Conservation (phyloP, 305 asterid species). For the Ruellia speciosa region DNA sequence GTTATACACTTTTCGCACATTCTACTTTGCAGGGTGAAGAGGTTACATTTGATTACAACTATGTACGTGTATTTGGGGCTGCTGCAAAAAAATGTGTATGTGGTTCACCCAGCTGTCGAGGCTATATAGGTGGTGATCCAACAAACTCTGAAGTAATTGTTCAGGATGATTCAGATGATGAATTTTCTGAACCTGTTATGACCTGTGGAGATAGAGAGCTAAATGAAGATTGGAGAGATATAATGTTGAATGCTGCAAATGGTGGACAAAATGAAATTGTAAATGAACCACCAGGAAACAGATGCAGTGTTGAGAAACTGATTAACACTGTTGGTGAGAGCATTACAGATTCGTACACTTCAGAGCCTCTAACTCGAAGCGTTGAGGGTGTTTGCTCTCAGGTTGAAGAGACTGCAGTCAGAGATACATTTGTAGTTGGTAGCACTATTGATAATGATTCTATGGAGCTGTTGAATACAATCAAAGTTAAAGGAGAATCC, state of each 20-base stretch:
- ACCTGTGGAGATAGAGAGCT: conserved; percentile 40
- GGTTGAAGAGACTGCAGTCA: conserved; percentile 18
- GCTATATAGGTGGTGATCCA: conserved; percentile 85
- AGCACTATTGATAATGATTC: conserved; percentile 18
- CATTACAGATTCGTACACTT: conserved; percentile 17
- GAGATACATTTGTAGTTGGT: conserved; percentile 21
- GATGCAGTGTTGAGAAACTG: conserved; percentile 23
- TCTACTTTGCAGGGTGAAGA: conserved; percentile 69
- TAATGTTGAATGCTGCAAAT: conserved; percentile 28
- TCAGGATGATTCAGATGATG: conserved; percentile 85
- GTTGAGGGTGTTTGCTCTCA: conserved; percentile 25
- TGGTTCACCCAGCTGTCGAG: conserved; percentile 75
- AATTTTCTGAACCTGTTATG: conserved; percentile 64
- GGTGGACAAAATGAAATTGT: conserved; percentile 25
- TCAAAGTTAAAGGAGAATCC: conserved; percentile 28
- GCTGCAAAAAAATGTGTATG: conserved; percentile 92
- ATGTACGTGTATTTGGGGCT: conserved; percentile 89
- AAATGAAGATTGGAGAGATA: conserved; percentile 33
- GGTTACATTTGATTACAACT: conserved; percentile 90
- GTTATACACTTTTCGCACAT: conserved; percentile 12
- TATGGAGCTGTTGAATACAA: conserved; percentile 24
- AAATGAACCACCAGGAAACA: conserved; percentile 26
- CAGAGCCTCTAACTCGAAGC: conserved; percentile 20
- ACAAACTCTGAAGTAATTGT: conserved; percentile 59
- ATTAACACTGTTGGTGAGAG: conserved; percentile 28